Percentiles rank a stretch among this genome's conserved stretches.
These are phyloP conservation scores for Naganishia kalamii DNA, from an alignment of 768 basidiomycete genomes.

Conservation along the genomic window DNA sequence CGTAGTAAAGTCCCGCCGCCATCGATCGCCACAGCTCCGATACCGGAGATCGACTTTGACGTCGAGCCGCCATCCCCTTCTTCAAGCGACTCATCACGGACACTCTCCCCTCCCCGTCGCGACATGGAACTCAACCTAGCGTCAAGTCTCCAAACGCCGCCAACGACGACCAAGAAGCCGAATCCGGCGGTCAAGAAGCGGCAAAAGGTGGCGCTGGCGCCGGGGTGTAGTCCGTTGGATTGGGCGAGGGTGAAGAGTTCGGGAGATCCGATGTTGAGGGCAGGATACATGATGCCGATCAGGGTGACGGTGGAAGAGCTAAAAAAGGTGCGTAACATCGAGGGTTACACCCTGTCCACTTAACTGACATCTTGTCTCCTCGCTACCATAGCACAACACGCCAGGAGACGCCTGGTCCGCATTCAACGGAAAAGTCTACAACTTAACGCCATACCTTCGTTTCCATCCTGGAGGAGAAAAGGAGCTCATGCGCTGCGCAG, in stretches of 20 bases:
- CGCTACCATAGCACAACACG: constrained; percentile 60
- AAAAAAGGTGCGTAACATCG: constrained; percentile 16
- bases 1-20: constrained; percentile 34
- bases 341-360: constrained; percentile 59
- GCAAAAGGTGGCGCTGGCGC: constrained; percentile 78
- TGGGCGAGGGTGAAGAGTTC: constrained; percentile 85
- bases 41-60: constrained; percentile 14
- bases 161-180: constrained; percentile 36
- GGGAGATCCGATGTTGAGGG: constrained; percentile 63
- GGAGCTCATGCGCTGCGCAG: constrained; percentile 90
- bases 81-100: constrained; percentile 15
- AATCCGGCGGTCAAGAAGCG: constrained; percentile 53
- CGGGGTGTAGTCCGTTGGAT: constrained; percentile 85
- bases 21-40: neutral
- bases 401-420: constrained; percentile 86
- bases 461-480: constrained; percentile 93
- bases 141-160: constrained; percentile 26
- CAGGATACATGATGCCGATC: neutral
- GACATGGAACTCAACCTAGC: neutral
- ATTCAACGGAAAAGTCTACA: constrained; percentile 90
- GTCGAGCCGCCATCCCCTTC: constrained; percentile 15
- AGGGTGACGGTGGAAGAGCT: constrained; percentile 33
- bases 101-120: constrained; percentile 17
- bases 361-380: constrained; percentile 51
- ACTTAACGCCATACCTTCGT: constrained; percentile 81